These are phyloP conservation scores for Dioszegia hungarica DNA, from an alignment of 768 basidiomycete species.

Conservation along the genomic window DNA sequence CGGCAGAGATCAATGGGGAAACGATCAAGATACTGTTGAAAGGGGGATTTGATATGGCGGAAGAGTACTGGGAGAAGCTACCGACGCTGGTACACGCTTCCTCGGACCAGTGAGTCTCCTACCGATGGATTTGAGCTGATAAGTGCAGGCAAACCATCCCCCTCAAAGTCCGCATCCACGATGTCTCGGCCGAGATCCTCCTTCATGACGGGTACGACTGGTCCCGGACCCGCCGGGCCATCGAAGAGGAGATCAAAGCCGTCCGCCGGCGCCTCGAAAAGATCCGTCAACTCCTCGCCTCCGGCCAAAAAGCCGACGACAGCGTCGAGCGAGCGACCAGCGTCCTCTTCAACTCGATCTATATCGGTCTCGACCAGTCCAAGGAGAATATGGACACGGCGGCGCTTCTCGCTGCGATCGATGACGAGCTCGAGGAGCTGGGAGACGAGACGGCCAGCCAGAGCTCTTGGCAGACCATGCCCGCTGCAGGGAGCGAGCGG, in stretches of 20 bases:
- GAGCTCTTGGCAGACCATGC: constrained; percentile 88
- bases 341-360: constrained; percentile 87
- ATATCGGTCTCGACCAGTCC: constrained; percentile 75
- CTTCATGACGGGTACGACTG: constrained; percentile 96
- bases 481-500: constrained; percentile 32
- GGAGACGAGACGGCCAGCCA: constrained; percentile 64
- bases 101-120: constrained; percentile 24
- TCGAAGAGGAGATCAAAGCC: constrained; percentile 80
- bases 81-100: constrained; percentile 10
- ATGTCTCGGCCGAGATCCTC: constrained; percentile 63
- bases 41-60: constrained; percentile 62
- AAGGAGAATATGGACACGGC: constrained; percentile 68
- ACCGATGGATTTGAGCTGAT: neutral
- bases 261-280: constrained; percentile 80
- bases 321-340: constrained; percentile 63
- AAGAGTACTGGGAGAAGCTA: constrained; percentile 56
- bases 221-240: constrained; percentile 72
- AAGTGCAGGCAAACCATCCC: constrained; percentile 29
- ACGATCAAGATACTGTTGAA: constrained; percentile 72
- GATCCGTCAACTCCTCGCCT: constrained; percentile 86
- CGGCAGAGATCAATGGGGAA: constrained; percentile 69
- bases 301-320: constrained; percentile 76
- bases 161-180: constrained; percentile 49
- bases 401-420: constrained; percentile 81
- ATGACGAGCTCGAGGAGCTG: constrained; percentile 72